Conservation (phyloP, 1,139 yeast species). For the Geotrichum candidum region DNA sequence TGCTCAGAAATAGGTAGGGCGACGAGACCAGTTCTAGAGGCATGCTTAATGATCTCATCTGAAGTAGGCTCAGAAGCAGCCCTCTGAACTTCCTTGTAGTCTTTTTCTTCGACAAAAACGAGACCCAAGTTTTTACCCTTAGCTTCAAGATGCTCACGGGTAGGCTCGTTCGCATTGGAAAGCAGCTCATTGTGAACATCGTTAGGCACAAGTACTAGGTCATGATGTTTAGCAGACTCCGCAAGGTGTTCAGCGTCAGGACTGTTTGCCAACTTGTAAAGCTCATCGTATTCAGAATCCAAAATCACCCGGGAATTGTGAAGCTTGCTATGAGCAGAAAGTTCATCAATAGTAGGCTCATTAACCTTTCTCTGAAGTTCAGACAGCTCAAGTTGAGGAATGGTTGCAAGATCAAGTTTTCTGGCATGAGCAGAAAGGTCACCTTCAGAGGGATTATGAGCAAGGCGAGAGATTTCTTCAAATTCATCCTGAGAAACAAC, state of each 20-base stretch:
- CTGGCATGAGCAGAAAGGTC: constrained; percentile 25
- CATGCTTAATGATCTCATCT: constrained; percentile 12
- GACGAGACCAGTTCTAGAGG: constrained; percentile 2
- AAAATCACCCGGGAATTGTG: constrained; percentile 13
- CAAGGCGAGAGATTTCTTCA: constrained; percentile 14
- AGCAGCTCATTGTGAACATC: constrained; percentile 26
- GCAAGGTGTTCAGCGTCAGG: constrained; percentile 19
- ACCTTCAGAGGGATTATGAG: constrained; percentile 18
- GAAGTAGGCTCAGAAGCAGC: constrained; percentile 10
- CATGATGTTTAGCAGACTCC: constrained; percentile 32
- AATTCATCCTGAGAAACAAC: constrained; percentile 22
- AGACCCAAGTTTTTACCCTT: constrained; percentile 22
- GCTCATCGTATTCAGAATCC: constrained; percentile 11
- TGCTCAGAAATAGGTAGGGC: constrained; percentile 8
- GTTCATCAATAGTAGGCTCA: constrained; percentile 31
- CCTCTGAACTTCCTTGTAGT: constrained; percentile 3
- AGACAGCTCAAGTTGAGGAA: constrained; percentile 26
- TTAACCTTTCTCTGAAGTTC: constrained; percentile 22
- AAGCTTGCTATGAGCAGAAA: constrained; percentile 16
- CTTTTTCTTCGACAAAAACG: constrained; percentile 6
- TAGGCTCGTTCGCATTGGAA: constrained; percentile 17
- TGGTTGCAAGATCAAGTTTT: constrained; percentile 27
- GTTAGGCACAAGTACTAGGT: constrained; percentile 22
- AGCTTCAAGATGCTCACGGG: constrained; percentile 19
- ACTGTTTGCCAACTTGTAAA: constrained; percentile 8